phyloP scores from a whole-genome alignment of 2,329 filamentous ascomycete genomes.

The Colletotrichum musae region DNA sequence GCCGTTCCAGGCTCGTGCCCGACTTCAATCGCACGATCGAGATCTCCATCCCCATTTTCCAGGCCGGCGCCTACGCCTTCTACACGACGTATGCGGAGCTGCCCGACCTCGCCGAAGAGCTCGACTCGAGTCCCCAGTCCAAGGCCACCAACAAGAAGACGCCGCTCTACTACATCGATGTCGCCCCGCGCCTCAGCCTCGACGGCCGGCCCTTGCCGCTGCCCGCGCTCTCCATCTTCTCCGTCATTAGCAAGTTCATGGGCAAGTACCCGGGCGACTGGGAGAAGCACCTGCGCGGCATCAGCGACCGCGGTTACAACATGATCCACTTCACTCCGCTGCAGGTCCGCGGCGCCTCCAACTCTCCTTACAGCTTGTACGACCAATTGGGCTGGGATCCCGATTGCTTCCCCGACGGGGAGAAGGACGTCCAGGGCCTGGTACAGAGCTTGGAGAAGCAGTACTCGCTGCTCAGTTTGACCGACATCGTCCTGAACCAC shows the following conservation, averaged over 20 bases:
- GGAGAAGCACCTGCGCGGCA: constrained; percentile 89
- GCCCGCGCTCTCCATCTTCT: constrained; percentile 91
- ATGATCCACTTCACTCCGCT: constrained; percentile 99
- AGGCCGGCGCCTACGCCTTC: constrained; percentile 91
- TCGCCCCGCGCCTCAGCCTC: constrained; percentile 84
- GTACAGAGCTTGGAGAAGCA: constrained; percentile 87
- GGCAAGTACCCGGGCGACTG: constrained; percentile 91
- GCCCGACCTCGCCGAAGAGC: constrained; percentile 78
- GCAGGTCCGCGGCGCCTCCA: constrained; percentile 88
- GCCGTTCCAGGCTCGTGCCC: constrained; percentile 77
- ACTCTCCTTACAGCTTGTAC: constrained; percentile 97
- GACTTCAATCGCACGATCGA: constrained; percentile 94
- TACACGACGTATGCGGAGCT: constrained; percentile 94
- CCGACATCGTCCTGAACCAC: constrained; percentile 98
- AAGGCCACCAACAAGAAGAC: constrained; percentile 75
- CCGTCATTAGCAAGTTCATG: constrained; percentile 98
- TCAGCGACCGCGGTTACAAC: constrained; percentile 94
- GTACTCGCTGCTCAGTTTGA: constrained; percentile 87
- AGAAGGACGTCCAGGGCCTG: constrained; percentile 83
- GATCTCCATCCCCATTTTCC: constrained; percentile 88
- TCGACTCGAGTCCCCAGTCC: constrained; percentile 61
- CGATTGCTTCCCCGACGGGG: constrained; percentile 84
- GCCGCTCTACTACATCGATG: constrained; percentile 90
- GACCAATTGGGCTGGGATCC: constrained; percentile 93
- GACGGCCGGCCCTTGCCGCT: constrained; percentile 83